Percentiles rank a stretch among this genome's conserved stretches.
These are phyloP conservation scores for Trametes cinnabarina DNA, from an alignment of 768 basidiomycete species.

Conservation along the genomic window DNA sequence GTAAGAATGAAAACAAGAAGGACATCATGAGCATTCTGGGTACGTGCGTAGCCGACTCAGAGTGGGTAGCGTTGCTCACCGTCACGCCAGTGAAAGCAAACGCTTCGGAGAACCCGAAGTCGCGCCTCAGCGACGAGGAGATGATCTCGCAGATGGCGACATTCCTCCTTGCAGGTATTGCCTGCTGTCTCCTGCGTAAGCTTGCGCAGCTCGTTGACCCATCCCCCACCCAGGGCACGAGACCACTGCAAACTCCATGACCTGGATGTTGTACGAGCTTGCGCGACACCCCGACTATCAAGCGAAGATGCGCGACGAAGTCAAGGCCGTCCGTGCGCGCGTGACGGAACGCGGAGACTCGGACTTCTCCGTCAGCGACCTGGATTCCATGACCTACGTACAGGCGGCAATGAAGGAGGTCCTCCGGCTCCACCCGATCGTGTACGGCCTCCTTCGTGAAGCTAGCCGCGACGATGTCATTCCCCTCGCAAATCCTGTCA, in stretches of 20 bases:
- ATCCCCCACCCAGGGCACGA: conserved; percentile 26
- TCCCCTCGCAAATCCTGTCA: conserved; percentile 18
- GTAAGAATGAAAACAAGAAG: conserved; percentile 28
- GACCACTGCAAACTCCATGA: conserved; percentile 31
- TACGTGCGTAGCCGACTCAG: background rate
- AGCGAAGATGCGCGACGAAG: conserved; percentile 17
- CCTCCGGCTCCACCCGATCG: conserved; percentile 24
- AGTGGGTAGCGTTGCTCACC: background rate
- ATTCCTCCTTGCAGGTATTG: conserved; percentile 18
- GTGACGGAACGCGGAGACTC: conserved; percentile 9
- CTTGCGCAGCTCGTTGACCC: background rate
- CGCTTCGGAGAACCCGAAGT: conserved; percentile 27
- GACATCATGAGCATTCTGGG: conserved; percentile 37
- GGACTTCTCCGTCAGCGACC: conserved; percentile 21
- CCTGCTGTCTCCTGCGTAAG: background rate
- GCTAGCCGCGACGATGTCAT: conserved; percentile 24
- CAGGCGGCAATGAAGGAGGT: conserved; percentile 22
- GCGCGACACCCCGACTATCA: conserved; percentile 12
- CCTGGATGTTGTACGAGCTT: conserved; percentile 27
- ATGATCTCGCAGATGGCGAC: conserved; percentile 32
- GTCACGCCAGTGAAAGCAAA: conserved; percentile 31
- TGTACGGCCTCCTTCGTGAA: conserved; percentile 16
- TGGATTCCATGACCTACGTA: background rate
- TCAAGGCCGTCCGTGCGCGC: conserved; percentile 7
- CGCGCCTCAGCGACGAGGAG: conserved; percentile 31